Base-by-base conservation (phyloP, 2,329 filamentous ascomycete genomes). In the Colletotrichum kahawae region DNA sequence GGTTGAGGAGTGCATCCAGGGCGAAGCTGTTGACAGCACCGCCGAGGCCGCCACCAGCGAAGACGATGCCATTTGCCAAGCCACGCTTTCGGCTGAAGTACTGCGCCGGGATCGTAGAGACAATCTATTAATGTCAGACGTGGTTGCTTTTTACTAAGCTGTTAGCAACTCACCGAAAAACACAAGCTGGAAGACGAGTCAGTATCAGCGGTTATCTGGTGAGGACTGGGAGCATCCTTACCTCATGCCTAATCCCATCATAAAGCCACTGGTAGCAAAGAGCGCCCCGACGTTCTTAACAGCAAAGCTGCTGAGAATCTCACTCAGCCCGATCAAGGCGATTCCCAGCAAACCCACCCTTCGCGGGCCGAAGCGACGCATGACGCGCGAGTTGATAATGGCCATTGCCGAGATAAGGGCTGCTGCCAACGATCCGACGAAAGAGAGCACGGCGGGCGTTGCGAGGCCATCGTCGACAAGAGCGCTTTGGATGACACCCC, bases 401-500 rank as follows among this genome's bases (percentile, higher is more conserved):
- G 88, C 91, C 67, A 90, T 83, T 1, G 88, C 84, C 0, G 88
- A 88, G 38, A 90, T 87, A 70, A 88, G 85, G 0, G 89, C 86
- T 2, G 88, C 83, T 10, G 86, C 84, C 14, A 92, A 78, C 1
- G 88, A 90, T 3, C 91, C 91, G 4, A 93, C 88, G 76, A 92
- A 93, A 3, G 90, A 88, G 27, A 93, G 83, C 1, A 88, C 90
- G 0, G 88, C 88, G 0, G 90, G 84, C 0, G 85, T 85, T 1
- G 86, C 85, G 1, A 91, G 81, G 0, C 84, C 83, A 12, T 87
- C 82, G 38, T 87, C 82, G 4, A 92, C 87, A 1, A 93, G 85
- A 0, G 87, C 90, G 5, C 86, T 85, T 81, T 93, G 91, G 62
- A 92, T 83, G 1, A 93, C 86, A 29, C 91, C 92, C 90, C 91